phyloP scores from a whole-genome alignment of 2,329 filamentous ascomycete genomes.

The Xylariaceae sp. region DNA sequence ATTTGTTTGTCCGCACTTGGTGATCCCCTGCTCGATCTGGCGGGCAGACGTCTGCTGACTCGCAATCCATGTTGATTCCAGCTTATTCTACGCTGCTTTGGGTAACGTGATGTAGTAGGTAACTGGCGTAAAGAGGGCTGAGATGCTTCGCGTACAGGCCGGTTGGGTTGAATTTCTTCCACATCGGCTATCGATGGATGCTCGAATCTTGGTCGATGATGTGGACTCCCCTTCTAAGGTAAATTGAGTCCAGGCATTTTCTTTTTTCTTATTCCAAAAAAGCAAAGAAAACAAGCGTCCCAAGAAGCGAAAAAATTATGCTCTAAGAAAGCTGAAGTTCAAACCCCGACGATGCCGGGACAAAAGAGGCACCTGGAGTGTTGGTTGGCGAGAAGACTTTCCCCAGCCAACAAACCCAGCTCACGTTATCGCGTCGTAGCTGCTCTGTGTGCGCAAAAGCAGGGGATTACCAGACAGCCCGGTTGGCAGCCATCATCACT shows the following conservation, averaged over 20 bases:
- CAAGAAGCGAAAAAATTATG: conserved; percentile 33
- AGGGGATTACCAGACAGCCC: neutral
- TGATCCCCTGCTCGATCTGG: conserved; percentile 20
- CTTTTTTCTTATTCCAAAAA: conserved; percentile 39
- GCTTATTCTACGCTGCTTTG: conserved; percentile 36
- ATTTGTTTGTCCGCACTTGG: conserved; percentile 16
- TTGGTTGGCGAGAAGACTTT: conserved; percentile 16
- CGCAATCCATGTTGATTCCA: conserved; percentile 34
- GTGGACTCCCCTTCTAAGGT: conserved; percentile 43
- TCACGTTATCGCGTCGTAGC: neutral
- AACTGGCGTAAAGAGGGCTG: conserved; percentile 32
- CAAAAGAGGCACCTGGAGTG: conserved; percentile 10
- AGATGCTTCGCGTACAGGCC: conserved; percentile 33
- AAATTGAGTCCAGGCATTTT: conserved; percentile 43
- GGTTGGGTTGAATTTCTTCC: conserved; percentile 26
- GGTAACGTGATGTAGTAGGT: conserved; percentile 31
- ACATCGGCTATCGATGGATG: conserved; percentile 25
- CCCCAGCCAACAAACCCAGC: neutral
- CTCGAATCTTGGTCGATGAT: conserved; percentile 37
- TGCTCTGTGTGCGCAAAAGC: neutral
- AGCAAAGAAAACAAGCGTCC: conserved; percentile 19
- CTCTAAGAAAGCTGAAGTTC: conserved; percentile 27
- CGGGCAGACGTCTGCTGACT: conserved; percentile 34
- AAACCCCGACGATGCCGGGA: conserved; percentile 19
- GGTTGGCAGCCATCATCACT: neutral